Percentiles rank a stretch among this genome's conserved stretches.
Evolutionary conservation across 805 yeast genomes (phyloP).

Genomic region (Zygosaccharomyces kombuchaensis): DNA sequence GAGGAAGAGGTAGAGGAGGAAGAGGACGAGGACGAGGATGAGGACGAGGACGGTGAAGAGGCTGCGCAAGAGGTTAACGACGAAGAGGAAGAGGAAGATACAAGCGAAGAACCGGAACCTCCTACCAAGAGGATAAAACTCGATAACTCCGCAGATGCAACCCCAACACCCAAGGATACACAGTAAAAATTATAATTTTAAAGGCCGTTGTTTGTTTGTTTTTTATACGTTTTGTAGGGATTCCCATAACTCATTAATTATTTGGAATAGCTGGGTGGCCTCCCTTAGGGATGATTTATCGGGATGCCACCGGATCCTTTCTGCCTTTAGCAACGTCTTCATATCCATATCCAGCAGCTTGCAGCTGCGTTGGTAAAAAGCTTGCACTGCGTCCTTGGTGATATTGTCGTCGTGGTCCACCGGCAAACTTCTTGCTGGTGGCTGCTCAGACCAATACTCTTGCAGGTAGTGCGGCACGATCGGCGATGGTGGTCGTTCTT

Average conservation of each 20-base stretch:
- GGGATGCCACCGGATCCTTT: constrained; percentile 68
- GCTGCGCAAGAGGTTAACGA: constrained; percentile 42
- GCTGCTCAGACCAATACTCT: not conserved
- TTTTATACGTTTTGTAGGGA: constrained; percentile 4
- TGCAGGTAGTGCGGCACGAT: not conserved
- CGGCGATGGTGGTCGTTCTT: not conserved
- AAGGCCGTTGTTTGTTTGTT: not conserved
- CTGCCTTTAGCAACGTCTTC: constrained; percentile 37
- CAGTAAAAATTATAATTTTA: constrained; percentile 5
- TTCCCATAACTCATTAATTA: constrained; percentile 40
- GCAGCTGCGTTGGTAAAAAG: constrained; percentile 16
- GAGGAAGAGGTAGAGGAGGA: constrained; percentile 47
- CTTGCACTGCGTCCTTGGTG: constrained; percentile 1
- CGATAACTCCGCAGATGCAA: constrained; percentile 18
- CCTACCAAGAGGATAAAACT: constrained; percentile 19
- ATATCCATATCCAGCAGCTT: constrained; percentile 1
- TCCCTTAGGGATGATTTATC: constrained; percentile 39
- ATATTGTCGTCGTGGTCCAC: constrained; percentile 7
- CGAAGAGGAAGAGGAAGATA: constrained; percentile 36
- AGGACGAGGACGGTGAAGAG: constrained; percentile 40
- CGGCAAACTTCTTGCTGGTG: constrained; percentile 1
- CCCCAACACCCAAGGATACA: constrained; percentile 30
- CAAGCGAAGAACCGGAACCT: constrained; percentile 29
- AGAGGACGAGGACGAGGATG: constrained; percentile 43
- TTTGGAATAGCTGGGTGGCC: constrained; percentile 42